These are phyloP conservation scores for Pseudogymnoascus sp. DNA, from an alignment of 2,329 filamentous ascomycete species.

Conservation along the genomic window DNA sequence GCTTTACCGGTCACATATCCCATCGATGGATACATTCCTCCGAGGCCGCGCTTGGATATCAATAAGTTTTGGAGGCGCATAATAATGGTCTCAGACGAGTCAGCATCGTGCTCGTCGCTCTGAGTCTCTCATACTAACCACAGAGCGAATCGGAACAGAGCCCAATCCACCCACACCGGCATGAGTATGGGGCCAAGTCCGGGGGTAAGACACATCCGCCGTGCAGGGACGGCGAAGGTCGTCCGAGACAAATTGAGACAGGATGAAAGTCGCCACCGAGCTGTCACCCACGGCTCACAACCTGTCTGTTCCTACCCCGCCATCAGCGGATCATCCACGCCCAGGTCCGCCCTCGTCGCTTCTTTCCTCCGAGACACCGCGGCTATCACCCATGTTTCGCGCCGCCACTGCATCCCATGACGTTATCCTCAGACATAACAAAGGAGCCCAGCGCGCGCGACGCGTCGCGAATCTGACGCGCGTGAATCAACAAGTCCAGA, in stretches of 20 bases:
- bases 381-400: background rate
- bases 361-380: background rate
- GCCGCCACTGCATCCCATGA: background rate
- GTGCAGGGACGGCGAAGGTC: constrained; percentile 1
- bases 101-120: background rate
- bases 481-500: background rate
- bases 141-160: background rate
- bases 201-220: constrained; percentile 3
- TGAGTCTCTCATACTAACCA: background rate
- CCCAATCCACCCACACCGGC: background rate
- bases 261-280: background rate
- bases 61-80: background rate
- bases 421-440: background rate
- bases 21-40: background rate
- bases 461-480: background rate
- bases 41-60: background rate
- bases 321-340: background rate
- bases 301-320: background rate
- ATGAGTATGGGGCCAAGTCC: background rate
- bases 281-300: background rate
- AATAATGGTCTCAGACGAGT: constrained; percentile 7
- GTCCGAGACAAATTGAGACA: constrained; percentile 1
- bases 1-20: constrained; percentile 1
- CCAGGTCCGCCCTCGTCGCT: background rate
- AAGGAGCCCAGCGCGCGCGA: background rate